These are phyloP conservation scores for Trichoderma afroharzianum DNA, from an alignment of 2,329 filamentous ascomycete genomes.

Conservation along the genomic window DNA sequence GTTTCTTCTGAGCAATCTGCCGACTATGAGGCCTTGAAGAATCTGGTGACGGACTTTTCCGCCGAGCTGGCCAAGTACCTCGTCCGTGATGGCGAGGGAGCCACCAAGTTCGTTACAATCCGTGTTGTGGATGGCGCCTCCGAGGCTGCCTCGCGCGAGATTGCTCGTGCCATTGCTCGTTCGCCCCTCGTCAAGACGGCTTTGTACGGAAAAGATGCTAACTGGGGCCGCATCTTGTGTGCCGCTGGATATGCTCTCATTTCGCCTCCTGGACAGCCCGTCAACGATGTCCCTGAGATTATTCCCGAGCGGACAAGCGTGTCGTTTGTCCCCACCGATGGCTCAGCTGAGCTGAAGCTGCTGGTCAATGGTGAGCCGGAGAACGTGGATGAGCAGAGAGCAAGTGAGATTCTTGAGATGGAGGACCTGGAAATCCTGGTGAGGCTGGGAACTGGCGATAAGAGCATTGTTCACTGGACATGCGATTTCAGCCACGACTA, in stretches of 20 bases:
- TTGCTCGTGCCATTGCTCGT: slow-evolving; percentile 83
- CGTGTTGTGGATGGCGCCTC: slow-evolving; percentile 70
- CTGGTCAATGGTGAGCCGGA: slow-evolving; percentile 78
- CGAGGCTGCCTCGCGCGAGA: slow-evolving; percentile 67
- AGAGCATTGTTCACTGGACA: slow-evolving; percentile 75
- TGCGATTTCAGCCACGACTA: slow-evolving; percentile 86
- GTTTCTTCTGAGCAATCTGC: slow-evolving; percentile 51
- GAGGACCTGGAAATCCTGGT: slow-evolving; percentile 80
- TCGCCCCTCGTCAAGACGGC: slow-evolving; percentile 97
- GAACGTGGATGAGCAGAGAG: slow-evolving; percentile 70
- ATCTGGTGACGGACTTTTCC: slow-evolving; percentile 71
- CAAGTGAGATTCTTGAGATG: slow-evolving; percentile 71
- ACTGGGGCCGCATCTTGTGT: slow-evolving; percentile 96
- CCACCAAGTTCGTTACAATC: slow-evolving; percentile 96
- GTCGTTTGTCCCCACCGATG: slow-evolving; percentile 73
- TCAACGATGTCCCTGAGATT: slow-evolving; percentile 60
- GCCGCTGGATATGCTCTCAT: slow-evolving; percentile 79
- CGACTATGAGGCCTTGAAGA: slow-evolving; percentile 69
- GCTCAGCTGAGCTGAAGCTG: slow-evolving; percentile 71
- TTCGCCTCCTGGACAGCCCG: slow-evolving; percentile 53
- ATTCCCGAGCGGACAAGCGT: slow-evolving; percentile 69
- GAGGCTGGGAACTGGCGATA: slow-evolving; percentile 62
- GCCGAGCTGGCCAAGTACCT: slow-evolving; percentile 86
- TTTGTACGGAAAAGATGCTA: slow-evolving; percentile 93
- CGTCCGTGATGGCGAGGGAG: slow-evolving; percentile 93